phyloP scores from a whole-genome alignment of 1,284 basidiomycete genomes.

The Anthracocystis panici-leucophaei region DNA sequence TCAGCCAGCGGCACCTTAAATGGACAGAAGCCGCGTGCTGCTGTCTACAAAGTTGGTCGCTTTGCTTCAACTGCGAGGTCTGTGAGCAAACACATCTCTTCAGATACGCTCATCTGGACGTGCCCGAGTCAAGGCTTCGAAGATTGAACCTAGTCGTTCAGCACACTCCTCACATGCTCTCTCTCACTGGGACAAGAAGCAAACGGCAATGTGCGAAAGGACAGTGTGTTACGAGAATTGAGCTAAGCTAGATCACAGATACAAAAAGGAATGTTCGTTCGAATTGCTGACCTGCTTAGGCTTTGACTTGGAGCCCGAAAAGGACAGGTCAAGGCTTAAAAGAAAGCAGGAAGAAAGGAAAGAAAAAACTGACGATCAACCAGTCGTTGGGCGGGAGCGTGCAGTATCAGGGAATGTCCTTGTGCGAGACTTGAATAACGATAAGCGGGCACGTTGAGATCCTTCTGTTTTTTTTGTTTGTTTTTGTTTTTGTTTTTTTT shows the following conservation, averaged over 20 bases:
- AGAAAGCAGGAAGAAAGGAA: neutral
- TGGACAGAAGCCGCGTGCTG: neutral
- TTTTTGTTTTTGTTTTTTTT: slow-evolving; percentile 2
- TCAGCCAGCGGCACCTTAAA: neutral
- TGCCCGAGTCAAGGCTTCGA: neutral
- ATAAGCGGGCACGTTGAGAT: slow-evolving; percentile 1
- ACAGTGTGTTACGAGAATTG: slow-evolving; percentile 9
- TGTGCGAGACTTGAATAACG: slow-evolving; percentile 4
- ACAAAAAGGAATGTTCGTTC: slow-evolving; percentile 20
- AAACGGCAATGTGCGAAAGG: slow-evolving; percentile 1
- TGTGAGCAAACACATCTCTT: too few species aligned
- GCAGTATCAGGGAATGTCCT: slow-evolving; percentile 13
- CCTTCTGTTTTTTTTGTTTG: too few species aligned
- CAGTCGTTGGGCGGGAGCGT: slow-evolving; percentile 12
- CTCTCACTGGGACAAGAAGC: too few species aligned
- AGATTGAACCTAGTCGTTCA: neutral
- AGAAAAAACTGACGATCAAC: slow-evolving; percentile 10
- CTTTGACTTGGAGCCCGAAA: neutral
- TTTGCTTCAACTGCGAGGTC: too few species aligned
- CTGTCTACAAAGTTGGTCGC: neutral
- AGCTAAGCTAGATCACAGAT: slow-evolving; percentile 13
- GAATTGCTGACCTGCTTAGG: neutral
- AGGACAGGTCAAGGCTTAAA: neutral
- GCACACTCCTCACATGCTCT: too few species aligned
- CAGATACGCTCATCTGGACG: too few species aligned